Evolutionary conservation across 192 early-diverging fungal species (phyloP).

Genomic region (Linnemannia exigua): DNA sequence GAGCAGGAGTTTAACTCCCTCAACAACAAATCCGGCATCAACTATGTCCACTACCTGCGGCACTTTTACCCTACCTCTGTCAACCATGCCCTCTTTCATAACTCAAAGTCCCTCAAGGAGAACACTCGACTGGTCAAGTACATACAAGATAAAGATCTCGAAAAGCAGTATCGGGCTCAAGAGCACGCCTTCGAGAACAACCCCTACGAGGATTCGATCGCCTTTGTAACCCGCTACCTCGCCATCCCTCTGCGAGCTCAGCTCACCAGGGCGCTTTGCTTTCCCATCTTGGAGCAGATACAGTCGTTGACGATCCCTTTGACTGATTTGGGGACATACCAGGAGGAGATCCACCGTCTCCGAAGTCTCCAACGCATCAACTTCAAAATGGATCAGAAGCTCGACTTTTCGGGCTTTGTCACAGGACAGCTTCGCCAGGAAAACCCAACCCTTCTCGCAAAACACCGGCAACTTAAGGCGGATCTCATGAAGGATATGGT

Average conservation of each 20-base stretch:
- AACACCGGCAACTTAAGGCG: neutral
- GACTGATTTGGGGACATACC: slow-evolving; percentile 21
- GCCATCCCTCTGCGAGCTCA: slow-evolving; percentile 5
- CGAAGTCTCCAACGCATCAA: slow-evolving; percentile 5
- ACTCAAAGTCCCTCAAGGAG: neutral
- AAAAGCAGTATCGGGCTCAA: neutral
- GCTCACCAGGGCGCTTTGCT: slow-evolving; percentile 30
- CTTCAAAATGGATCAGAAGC: slow-evolving; percentile 30
- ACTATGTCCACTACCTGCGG: slow-evolving; percentile 22
- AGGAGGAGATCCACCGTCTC: slow-evolving; percentile 2
- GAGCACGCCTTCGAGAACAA: slow-evolving; percentile 18
- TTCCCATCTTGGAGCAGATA: slow-evolving; percentile 14
- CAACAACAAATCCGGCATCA: slow-evolving; percentile 19
- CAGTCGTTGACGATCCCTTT: slow-evolving; percentile 21
- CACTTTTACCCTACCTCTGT: neutral
- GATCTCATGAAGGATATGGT: slow-evolving; percentile 18
- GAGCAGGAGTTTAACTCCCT: neutral
- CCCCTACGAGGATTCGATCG: neutral
- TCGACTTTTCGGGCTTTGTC: neutral
- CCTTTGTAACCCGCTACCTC: neutral
- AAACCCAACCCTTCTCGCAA: neutral
- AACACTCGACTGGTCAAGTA: neutral
- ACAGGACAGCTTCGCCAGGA: neutral
- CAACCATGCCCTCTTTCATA: neutral
- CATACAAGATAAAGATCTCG: neutral